phyloP scores from a whole-genome alignment of 129 eudicot genomes.

The Pittosporum tobira region DNA sequence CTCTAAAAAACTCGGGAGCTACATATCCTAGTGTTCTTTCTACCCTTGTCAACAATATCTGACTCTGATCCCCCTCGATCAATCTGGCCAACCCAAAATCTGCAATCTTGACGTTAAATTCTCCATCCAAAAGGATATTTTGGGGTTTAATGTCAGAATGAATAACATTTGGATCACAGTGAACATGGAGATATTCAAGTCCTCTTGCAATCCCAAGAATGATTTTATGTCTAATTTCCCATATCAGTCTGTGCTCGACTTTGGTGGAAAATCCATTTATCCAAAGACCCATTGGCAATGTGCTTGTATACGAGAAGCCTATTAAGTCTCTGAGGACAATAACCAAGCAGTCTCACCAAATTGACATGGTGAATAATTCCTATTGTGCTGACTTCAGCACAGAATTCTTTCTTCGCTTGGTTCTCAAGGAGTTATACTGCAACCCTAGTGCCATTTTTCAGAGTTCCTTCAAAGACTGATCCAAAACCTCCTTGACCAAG shows the following conservation, averaged over 20 bases:
- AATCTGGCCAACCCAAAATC: conserved; percentile 39
- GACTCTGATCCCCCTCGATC: conserved; percentile 22
- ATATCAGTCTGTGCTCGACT: background rate
- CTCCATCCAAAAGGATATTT: conserved; percentile 28
- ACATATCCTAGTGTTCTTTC: conserved; percentile 19
- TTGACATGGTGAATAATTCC: conserved; percentile 41
- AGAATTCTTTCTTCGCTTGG: conserved; percentile 25
- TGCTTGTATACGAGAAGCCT: conserved; percentile 31
- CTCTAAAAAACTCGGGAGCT: conserved; percentile 16
- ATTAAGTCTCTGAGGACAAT: conserved; percentile 19
- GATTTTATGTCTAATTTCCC: conserved; percentile 22
- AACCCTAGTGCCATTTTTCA: conserved; percentile 20
- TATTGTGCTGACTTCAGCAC: conserved; percentile 34
- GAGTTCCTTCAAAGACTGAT: conserved; percentile 26
- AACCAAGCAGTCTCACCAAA: conserved; percentile 34
- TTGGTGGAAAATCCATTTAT: conserved; percentile 22
- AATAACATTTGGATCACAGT: conserved; percentile 24
- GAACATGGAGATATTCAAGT: conserved; percentile 32
- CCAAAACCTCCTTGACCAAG: conserved; percentile 34
- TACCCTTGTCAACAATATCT: conserved; percentile 8
- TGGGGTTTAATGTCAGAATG: conserved; percentile 41
- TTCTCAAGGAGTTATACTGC: conserved; percentile 29
- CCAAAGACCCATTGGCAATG: conserved; percentile 38
- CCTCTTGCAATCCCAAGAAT: conserved; percentile 23
- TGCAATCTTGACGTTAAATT: conserved; percentile 21